phyloP scores from a whole-genome alignment of 305 asterid species.

The Rubia tinctorum region DNA sequence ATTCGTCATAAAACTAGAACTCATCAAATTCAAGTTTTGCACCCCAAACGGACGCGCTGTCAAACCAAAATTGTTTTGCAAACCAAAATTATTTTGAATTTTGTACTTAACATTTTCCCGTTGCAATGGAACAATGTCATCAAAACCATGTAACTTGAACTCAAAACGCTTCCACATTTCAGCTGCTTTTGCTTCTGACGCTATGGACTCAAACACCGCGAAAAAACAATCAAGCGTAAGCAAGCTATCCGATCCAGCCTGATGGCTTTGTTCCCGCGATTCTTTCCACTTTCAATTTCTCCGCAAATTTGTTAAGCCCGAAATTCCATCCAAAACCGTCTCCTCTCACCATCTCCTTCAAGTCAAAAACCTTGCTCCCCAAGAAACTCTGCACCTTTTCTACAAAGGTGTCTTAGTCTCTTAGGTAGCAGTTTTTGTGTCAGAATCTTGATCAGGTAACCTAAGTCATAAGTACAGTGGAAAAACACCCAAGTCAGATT shows the following conservation, averaged over 20 bases:
- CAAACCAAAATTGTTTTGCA: not conserved
- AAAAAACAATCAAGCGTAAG: conserved; percentile 24
- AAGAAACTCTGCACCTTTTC: not conserved
- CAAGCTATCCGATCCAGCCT: conserved; percentile 42
- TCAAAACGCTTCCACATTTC: not conserved
- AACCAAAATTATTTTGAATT: too few relatives aligned
- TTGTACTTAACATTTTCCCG: not conserved
- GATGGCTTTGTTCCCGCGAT: conserved; percentile 33
- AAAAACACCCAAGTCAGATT: conserved; percentile 30
- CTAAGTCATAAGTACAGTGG: conserved; percentile 34
- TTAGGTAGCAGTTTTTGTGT: conserved; percentile 19
- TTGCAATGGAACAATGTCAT: not conserved
- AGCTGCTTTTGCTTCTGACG: not conserved
- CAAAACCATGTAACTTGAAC: not conserved
- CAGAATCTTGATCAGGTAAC: conserved; percentile 30
- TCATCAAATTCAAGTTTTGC: not conserved
- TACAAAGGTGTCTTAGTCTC: not conserved
- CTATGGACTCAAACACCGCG: not conserved
- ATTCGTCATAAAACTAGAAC: not conserved
- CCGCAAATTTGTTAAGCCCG: conserved; percentile 23
- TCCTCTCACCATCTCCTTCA: not conserved
- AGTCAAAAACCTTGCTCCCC: not conserved
- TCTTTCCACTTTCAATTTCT: conserved; percentile 17
- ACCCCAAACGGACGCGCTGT: not conserved
- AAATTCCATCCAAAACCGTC: not conserved